A percentile compares a stretch with the other conserved stretches of the same genome.
phyloP scores from a whole-genome alignment of 2,329 filamentous ascomycete species.

The Fusarium luffae region DNA sequence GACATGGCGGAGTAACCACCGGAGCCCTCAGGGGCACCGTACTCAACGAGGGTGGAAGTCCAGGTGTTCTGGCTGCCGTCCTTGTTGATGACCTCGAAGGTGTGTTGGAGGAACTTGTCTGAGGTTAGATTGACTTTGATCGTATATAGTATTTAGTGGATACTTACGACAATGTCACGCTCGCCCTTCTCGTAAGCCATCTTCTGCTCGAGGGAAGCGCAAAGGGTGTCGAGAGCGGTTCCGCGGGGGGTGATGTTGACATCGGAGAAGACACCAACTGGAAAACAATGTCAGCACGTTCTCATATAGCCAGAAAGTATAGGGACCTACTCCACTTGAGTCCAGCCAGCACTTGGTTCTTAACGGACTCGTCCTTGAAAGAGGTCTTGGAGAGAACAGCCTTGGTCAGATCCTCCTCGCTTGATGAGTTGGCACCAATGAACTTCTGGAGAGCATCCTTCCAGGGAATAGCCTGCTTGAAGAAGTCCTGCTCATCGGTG shows the following conservation, averaged over 20 bases:
- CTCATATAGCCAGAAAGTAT: background rate
- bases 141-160: background rate
- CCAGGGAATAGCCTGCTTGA: slow-evolving; percentile 79
- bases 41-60: slow-evolving; percentile 84
- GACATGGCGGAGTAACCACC: slow-evolving; percentile 87
- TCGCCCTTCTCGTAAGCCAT: slow-evolving; percentile 76
- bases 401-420: slow-evolving; percentile 75
- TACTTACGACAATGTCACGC: slow-evolving; percentile 65
- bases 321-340: slow-evolving; percentile 27
- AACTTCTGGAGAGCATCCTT: slow-evolving; percentile 85
- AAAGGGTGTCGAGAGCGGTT: slow-evolving; percentile 77
- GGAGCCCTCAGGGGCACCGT: slow-evolving; percentile 80
- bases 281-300: background rate
- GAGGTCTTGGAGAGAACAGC: slow-evolving; percentile 77
- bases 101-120: slow-evolving; percentile 63
- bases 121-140: background rate
- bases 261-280: slow-evolving; percentile 50
- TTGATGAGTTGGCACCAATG: slow-evolving; percentile 73
- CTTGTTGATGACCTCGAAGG: slow-evolving; percentile 63
- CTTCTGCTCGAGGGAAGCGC: slow-evolving; percentile 69
- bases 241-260: slow-evolving; percentile 67
- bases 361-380: slow-evolving; percentile 36
- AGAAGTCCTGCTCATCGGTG: slow-evolving; percentile 64
- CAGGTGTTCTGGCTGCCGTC: slow-evolving; percentile 82
- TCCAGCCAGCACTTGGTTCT: slow-evolving; percentile 29